Base-by-base conservation (phyloP, 2,329 filamentous ascomycete genomes). In the Tolypocladium inflatum region DNA sequence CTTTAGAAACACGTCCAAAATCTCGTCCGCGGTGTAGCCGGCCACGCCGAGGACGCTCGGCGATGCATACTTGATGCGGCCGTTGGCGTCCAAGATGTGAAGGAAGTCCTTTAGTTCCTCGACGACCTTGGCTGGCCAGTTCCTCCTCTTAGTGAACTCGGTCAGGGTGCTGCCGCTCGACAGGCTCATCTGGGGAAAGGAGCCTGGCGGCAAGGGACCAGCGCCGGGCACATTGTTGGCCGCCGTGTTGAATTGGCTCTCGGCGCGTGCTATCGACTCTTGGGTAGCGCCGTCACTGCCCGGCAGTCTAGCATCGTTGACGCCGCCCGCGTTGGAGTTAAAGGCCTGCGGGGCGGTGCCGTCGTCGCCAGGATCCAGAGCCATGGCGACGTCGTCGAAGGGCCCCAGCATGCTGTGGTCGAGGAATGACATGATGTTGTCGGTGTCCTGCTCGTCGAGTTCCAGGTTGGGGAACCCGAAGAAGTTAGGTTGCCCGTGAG, bases 91-190 rank as follows among this genome's bases (percentile, higher is more conserved):
- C 55, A 97, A 82, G 59, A 97, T 91, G 69, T 96, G 87, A 57
- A 96, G 75, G 65, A 97, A 84, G 72, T 97, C 93, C 68, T 88
- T 89, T 65, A 97, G 78, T 77, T 96, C 92, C 71, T 95, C 90
- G 30, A 97, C 83, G 15, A 96, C 87, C 63, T 90, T 88, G 70
- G 92, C 89, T 19, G 90, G 88, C 93, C 93, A 97, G 69, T 94
- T 83, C 60, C 80, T 76, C 65, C 81, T 74, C 70, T 84, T 84
- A 51, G 81, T 84, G 61, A 84, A 84, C 67, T 84, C 81, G 60
- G 80, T 83, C 62, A 84, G 66, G 19, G 77, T 78, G 66, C 70
- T 80, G 57, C 71, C 70, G 60, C 68, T 69, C 30, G 71, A 67
- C 30, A 71, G 59, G 61, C 65, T 65, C 61, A 66, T 63, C 54